phyloP scores from a whole-genome alignment of 139 green algal genomes.

The Coccomyxa sp. region DNA sequence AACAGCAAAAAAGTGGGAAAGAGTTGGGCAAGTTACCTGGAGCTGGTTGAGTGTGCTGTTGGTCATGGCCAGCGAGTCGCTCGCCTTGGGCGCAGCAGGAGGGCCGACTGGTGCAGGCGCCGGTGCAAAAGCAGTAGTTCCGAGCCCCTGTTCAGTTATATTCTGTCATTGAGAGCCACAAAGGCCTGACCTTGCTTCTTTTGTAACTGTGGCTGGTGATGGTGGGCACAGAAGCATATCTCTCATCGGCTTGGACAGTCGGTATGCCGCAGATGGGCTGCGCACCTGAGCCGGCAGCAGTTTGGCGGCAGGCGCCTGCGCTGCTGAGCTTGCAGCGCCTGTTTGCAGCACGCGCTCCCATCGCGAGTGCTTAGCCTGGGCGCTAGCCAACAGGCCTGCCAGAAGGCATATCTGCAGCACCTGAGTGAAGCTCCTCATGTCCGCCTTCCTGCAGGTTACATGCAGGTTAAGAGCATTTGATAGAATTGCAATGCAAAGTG shows the following conservation, averaged over 20 bases:
- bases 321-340: not conserved
- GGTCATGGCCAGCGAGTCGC: not conserved
- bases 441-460: too few species aligned
- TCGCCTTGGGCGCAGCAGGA: not conserved
- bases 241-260: too few species aligned
- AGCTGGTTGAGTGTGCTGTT: slow-evolving; percentile 1
- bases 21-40: not conserved
- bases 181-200: too few species aligned
- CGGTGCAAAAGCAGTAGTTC: not conserved
- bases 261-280: too few species aligned
- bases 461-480: too few species aligned
- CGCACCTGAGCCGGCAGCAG: not conserved
- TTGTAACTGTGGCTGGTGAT: too few species aligned
- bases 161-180: too few species aligned
- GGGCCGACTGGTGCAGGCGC: not conserved
- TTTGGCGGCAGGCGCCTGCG: not conserved
- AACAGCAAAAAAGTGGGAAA: too few species aligned
- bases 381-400: not conserved
- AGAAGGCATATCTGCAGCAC: not conserved
- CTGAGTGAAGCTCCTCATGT: not conserved
- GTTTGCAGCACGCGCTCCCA: not conserved
- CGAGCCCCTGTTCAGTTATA: too few species aligned
- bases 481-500: too few species aligned
- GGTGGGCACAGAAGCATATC: too few species aligned
- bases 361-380: not conserved